phyloP scores from a whole-genome alignment of 1,139 yeast species.

The Blastobotrys serpentis region DNA sequence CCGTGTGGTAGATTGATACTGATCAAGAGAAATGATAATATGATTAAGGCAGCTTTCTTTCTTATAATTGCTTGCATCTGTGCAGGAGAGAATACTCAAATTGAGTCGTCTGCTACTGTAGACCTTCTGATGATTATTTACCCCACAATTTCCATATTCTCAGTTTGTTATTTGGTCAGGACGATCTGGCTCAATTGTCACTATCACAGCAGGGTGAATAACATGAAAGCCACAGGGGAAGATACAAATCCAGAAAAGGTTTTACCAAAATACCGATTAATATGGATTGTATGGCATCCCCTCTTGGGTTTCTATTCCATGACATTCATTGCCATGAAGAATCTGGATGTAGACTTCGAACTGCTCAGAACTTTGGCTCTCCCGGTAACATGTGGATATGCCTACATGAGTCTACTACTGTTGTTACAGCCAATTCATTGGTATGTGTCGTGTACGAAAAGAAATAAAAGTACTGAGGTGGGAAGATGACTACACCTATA shows the following conservation, averaged over 20 bases:
- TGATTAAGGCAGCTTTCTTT: neutral
- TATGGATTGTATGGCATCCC: no score
- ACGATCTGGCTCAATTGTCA: neutral
- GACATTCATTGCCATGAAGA: neutral
- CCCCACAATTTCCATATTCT: neutral
- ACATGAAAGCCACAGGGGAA: neutral
- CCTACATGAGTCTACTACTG: neutral
- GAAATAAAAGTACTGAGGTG: no score
- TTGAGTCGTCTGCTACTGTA: neutral
- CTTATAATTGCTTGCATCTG: neutral
- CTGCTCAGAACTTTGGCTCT: neutral
- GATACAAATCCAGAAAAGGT: neutral
- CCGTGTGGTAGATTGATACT: neutral
- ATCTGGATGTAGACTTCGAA: neutral
- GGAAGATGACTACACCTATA: no score
- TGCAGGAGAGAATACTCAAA: neutral
- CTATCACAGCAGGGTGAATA: neutral
- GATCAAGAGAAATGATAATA: neutral
- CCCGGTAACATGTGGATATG: constrained; percentile 2
- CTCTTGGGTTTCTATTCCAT: neutral
- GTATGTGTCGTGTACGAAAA: neutral
- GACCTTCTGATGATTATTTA: neutral
- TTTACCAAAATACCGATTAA: neutral
- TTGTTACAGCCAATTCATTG: neutral
- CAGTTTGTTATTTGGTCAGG: neutral